These are phyloP conservation scores for Mucor sp. DNA, from an alignment of 371 early-diverging fungal species.

Conservation along the genomic window DNA sequence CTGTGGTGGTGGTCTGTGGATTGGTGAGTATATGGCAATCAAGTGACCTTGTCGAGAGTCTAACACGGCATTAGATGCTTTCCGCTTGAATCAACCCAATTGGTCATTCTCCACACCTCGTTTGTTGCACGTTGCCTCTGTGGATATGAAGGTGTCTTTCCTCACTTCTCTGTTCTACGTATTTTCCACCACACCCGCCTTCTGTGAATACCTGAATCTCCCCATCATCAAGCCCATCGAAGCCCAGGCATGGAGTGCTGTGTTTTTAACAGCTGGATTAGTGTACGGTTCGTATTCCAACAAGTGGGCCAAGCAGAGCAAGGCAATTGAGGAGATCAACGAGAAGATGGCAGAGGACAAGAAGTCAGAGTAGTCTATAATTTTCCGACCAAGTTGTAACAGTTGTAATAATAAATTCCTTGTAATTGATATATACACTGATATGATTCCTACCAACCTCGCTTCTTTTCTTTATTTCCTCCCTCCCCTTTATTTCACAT, in stretches of 20 bases:
- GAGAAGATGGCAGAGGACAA: constrained; percentile 12
- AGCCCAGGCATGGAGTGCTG: constrained; percentile 46
- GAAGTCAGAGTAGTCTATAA: constrained; percentile 3
- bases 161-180: constrained; percentile 42
- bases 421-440: background rate
- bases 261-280: constrained; percentile 32
- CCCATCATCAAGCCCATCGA: constrained; percentile 20
- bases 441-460: background rate
- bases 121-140: constrained; percentile 32
- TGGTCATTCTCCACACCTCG: constrained; percentile 53
- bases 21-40: constrained; percentile 23
- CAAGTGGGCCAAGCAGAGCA: constrained; percentile 20
- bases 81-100: constrained; percentile 38
- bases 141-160: constrained; percentile 46
- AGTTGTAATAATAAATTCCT: background rate
- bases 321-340: constrained; percentile 15
- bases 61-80: constrained; percentile 33
- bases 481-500: background rate
- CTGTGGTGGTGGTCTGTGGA: constrained; percentile 61
- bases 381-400: background rate
- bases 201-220: constrained; percentile 28
- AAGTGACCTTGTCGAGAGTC: background rate
- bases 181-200: constrained; percentile 22
- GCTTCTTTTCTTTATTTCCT: background rate
- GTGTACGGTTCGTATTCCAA: constrained; percentile 30